These are phyloP conservation scores for Cercospora sojina DNA, from an alignment of 2,329 filamentous ascomycete species.

Conservation along the genomic window DNA sequence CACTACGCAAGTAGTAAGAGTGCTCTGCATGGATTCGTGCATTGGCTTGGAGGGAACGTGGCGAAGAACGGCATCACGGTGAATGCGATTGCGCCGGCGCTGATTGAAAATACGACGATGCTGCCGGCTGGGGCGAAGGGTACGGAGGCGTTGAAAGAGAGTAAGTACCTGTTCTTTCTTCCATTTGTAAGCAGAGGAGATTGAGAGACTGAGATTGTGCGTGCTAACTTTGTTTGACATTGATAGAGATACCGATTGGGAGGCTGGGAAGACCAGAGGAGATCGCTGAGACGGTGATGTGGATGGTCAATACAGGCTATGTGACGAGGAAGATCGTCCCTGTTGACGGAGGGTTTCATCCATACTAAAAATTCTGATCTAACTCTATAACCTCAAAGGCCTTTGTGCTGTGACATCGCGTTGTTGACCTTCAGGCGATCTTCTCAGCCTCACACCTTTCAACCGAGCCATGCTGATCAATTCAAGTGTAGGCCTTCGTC, in stretches of 20 bases:
- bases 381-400: neutral
- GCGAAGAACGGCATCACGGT: conserved; percentile 49
- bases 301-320: conserved; percentile 50
- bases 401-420: too few species aligned
- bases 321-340: conserved; percentile 49
- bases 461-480: too few species aligned
- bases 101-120: conserved; percentile 48
- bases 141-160: conserved; percentile 33
- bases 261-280: conserved; percentile 48
- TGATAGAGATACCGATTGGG: conserved; percentile 45
- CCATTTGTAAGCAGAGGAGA: neutral
- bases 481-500: too few species aligned
- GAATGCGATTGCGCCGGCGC: conserved; percentile 51
- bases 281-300: conserved; percentile 49
- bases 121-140: conserved; percentile 41
- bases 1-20: conserved; percentile 46
- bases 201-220: too few species aligned
- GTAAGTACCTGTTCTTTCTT: conserved; percentile 29
- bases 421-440: too few species aligned
- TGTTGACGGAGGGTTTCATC: conserved; percentile 45
- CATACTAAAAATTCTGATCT: conserved; percentile 23
- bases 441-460: too few species aligned
- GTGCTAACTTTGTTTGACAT: neutral
- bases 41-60: conserved; percentile 47
- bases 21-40: conserved; percentile 49